phyloP scores from a whole-genome alignment of 371 early-diverging fungal genomes.

The Mucor plumbeus region DNA sequence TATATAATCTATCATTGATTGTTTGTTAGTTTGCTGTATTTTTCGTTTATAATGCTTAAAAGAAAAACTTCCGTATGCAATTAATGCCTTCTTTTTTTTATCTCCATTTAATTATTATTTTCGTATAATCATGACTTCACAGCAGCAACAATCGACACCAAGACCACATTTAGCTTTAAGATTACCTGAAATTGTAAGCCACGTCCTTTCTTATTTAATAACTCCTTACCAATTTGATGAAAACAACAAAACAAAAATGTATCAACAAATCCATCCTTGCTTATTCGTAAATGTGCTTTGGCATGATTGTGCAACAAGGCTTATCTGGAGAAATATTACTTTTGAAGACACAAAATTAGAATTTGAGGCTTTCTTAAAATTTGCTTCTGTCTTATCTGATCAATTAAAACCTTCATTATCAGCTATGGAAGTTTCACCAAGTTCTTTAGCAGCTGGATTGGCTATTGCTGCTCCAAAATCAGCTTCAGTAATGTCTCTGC shows the following conservation, averaged over 20 bases:
- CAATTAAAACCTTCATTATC: neutral
- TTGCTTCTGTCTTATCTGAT: slow-evolving; percentile 16
- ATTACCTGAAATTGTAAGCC: slow-evolving; percentile 32
- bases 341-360: slow-evolving; percentile 39
- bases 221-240: slow-evolving; percentile 9
- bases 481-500: neutral
- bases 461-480: slow-evolving; percentile 22
- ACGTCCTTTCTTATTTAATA: slow-evolving; percentile 22
- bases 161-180: slow-evolving; percentile 22
- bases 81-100: neutral
- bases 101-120: neutral
- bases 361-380: slow-evolving; percentile 30
- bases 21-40: neutral
- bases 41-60: neutral
- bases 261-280: slow-evolving; percentile 29
- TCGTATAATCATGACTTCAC: neutral
- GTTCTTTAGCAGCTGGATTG: slow-evolving; percentile 13
- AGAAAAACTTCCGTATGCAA: slow-evolving; percentile 5
- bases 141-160: neutral
- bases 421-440: neutral
- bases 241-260: slow-evolving; percentile 10
- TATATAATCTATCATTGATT: slow-evolving; percentile 2
- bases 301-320: slow-evolving; percentile 37
- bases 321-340: slow-evolving; percentile 31
- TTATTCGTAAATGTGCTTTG: slow-evolving; percentile 34